These are phyloP conservation scores for Candida palmyrensis DNA, from an alignment of 805 yeast species.

Conservation along the genomic window DNA sequence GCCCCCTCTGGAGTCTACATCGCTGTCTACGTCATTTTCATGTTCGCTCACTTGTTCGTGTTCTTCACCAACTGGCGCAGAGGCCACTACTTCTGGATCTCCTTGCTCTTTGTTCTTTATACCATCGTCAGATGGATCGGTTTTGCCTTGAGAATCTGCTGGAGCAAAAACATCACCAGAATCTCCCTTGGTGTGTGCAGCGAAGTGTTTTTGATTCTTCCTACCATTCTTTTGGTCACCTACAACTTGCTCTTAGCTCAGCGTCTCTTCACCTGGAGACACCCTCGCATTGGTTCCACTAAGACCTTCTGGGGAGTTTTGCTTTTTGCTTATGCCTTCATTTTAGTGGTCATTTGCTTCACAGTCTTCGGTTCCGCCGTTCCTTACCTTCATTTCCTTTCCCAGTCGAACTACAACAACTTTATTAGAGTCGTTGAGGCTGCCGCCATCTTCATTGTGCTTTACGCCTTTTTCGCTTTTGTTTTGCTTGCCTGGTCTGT, in stretches of 20 bases:
- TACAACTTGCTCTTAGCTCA: slow-evolving; percentile 18
- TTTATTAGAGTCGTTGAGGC: slow-evolving; percentile 17
- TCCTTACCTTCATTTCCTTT: slow-evolving; percentile 13
- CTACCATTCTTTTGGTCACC: slow-evolving; percentile 14
- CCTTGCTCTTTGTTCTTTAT: slow-evolving; percentile 13
- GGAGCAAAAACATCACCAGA: slow-evolving; percentile 12
- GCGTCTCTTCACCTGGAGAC: slow-evolving; percentile 20
- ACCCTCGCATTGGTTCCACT: slow-evolving; percentile 20
- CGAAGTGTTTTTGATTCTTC: slow-evolving; percentile 13
- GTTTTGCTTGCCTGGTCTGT: slow-evolving; percentile 14
- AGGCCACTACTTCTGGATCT: slow-evolving; percentile 17
- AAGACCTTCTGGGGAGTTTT: slow-evolving; percentile 15
- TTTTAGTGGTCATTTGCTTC: slow-evolving; percentile 10
- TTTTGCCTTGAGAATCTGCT: slow-evolving; percentile 12
- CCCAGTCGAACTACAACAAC: slow-evolving; percentile 5
- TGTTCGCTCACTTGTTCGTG: slow-evolving; percentile 10
- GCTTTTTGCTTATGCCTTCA: slow-evolving; percentile 13
- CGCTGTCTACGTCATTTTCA: slow-evolving; percentile 11
- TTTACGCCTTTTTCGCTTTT: slow-evolving; percentile 13
- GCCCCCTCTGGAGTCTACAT: slow-evolving; percentile 14
- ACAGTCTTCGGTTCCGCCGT: slow-evolving; percentile 13
- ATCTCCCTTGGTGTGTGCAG: slow-evolving; percentile 12
- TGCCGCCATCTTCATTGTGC: slow-evolving; percentile 10
- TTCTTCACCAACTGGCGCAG: slow-evolving; percentile 13
- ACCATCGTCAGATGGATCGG: slow-evolving; percentile 11